Conservation (phyloP, 805 yeast species). For the Zygoascus flipseniorum region DNA sequence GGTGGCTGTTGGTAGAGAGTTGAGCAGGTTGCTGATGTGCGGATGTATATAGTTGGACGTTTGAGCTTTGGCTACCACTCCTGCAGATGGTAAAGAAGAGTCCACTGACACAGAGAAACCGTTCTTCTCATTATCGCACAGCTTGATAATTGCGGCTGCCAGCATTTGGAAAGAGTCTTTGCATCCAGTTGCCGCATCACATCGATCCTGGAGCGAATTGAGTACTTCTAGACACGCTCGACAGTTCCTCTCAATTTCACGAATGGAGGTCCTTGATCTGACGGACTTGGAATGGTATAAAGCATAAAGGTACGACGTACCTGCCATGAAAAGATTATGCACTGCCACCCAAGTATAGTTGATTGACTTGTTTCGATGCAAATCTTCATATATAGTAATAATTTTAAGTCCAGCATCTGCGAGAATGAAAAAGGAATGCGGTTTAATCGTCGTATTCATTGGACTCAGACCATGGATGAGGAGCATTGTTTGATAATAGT, state of each 20-base stretch:
- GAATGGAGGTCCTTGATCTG: constrained; percentile 36
- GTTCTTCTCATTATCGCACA: constrained; percentile 27
- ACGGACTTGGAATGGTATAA: constrained; percentile 60
- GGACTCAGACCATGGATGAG: constrained; percentile 75
- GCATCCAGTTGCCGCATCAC: constrained; percentile 73
- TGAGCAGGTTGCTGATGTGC: neutral
- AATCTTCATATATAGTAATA: constrained; percentile 50
- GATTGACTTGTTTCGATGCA: constrained; percentile 48
- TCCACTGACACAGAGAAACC: neutral
- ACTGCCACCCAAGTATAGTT: constrained; percentile 93
- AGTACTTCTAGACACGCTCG: constrained; percentile 41
- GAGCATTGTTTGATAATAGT: constrained; percentile 67
- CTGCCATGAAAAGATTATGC: constrained; percentile 82
- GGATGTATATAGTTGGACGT: neutral
- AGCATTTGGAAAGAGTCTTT: constrained; percentile 62
- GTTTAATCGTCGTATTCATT: constrained; percentile 45
- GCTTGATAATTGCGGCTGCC: constrained; percentile 58
- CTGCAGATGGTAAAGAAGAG: neutral
- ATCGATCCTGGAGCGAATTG: constrained; percentile 52
- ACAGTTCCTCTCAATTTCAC: constrained; percentile 43
- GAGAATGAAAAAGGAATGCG: constrained; percentile 47
- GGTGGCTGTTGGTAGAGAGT: neutral
- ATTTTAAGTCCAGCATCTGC: constrained; percentile 59
- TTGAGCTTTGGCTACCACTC: neutral
- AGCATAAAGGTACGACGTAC: constrained; percentile 72